Evolutionary conservation across 305 asterid species (phyloP).

Genomic region (Withania somnifera): DNA sequence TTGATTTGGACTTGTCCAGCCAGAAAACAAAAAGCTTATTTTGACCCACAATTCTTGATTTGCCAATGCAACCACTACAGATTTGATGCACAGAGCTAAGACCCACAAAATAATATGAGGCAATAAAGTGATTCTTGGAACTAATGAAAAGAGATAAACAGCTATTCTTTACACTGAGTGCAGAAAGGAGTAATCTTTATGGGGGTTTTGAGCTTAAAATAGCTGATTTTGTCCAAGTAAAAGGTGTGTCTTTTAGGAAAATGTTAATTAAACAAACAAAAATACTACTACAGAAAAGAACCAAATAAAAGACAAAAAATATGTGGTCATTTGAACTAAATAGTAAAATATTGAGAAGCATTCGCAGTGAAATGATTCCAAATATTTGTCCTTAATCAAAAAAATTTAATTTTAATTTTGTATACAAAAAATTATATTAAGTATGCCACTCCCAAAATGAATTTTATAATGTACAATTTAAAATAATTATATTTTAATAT

Average conservation of each 20-base stretch:
- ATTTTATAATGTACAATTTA: no score
- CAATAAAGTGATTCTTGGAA: neutral
- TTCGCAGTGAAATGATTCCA: no score
- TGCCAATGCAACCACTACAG: neutral
- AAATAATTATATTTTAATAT: no score
- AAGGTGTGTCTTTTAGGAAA: neutral
- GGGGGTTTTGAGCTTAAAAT: neutral
- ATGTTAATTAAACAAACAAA: neutral
- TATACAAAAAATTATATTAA: no score
- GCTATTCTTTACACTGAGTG: neutral
- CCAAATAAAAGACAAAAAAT: neutral
- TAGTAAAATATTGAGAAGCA: no score
- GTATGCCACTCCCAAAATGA: no score
- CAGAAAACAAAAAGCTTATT: neutral
- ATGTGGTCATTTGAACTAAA: neutral
- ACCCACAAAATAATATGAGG: neutral
- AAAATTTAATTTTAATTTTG: no score
- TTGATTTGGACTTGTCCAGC: neutral
- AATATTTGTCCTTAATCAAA: no score
- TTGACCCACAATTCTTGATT: conserved; percentile 1
- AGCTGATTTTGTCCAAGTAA: neutral
- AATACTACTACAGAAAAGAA: neutral
- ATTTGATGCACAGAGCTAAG: neutral
- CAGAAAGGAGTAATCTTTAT: neutral
- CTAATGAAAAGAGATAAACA: neutral